phyloP scores from a whole-genome alignment of 192 early-diverging fungal species.

The Gryganskiella cystojenkinii region DNA sequence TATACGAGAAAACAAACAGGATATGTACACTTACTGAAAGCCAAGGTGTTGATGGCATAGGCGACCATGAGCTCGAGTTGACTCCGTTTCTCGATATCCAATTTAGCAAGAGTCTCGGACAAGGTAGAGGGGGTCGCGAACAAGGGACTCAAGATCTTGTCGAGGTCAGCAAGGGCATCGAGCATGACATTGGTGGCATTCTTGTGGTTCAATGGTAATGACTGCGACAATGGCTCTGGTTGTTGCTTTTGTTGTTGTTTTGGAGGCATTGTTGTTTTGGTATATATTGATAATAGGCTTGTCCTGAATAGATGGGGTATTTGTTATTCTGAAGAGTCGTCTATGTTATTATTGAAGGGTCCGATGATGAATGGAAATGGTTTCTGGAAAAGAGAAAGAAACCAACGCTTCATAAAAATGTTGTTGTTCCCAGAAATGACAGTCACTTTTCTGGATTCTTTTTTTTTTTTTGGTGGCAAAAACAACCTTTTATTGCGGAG shows the following conservation, averaged over 20 bases:
- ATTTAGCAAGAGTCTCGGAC: slow-evolving; percentile 54
- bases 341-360: too few relatives aligned
- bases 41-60: slow-evolving; percentile 66
- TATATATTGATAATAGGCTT: neutral
- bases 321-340: too few relatives aligned
- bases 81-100: slow-evolving; percentile 62
- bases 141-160: slow-evolving; percentile 28
- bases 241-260: too few relatives aligned
- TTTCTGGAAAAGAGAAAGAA: too few relatives aligned
- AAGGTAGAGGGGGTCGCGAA: slow-evolving; percentile 36
- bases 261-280: slow-evolving; percentile 12
- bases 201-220: slow-evolving; percentile 30
- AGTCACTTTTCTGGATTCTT: too few relatives aligned
- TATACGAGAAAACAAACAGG: neutral
- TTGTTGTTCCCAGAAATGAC: too few relatives aligned
- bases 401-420: too few relatives aligned
- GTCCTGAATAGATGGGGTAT: too few relatives aligned
- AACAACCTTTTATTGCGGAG: too few relatives aligned
- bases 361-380: too few relatives aligned
- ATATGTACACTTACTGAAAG: slow-evolving; percentile 28
- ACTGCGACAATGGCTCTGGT: slow-evolving; percentile 7
- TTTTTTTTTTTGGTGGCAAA: too few relatives aligned
- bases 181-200: slow-evolving; percentile 44
- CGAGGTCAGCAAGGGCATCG: slow-evolving; percentile 19
- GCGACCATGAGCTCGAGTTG: slow-evolving; percentile 65